Evolutionary conservation across 306 rosid genomes (phyloP).

Genomic region (Citrullus amarus): DNA sequence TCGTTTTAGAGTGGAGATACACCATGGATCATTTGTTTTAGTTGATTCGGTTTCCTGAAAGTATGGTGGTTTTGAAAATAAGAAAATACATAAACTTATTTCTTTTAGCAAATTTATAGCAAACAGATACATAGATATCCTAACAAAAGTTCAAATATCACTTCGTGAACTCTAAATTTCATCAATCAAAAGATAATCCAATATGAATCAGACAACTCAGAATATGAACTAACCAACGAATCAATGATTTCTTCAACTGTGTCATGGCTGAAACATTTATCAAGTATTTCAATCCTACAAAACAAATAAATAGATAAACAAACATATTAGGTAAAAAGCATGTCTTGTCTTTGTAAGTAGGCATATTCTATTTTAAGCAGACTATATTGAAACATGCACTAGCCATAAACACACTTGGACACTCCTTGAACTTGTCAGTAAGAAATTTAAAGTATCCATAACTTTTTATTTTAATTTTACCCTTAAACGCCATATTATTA

Average conservation of each 20-base stretch:
- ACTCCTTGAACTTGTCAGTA: background rate
- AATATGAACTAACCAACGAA: constrained; percentile 33
- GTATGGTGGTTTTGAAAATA: background rate
- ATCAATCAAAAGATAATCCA: background rate
- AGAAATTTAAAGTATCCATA: background rate
- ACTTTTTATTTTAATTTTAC: background rate
- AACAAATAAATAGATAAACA: constrained; percentile 11
- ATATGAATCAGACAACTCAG: background rate
- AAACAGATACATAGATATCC: background rate
- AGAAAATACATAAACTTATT: background rate
- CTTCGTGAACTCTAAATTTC: background rate
- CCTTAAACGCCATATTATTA: background rate
- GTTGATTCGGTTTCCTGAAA: constrained; percentile 54
- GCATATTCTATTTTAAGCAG: background rate
- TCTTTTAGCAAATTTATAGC: background rate
- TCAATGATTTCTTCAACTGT: constrained; percentile 85
- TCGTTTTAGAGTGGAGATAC: constrained; percentile 45
- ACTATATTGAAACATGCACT: background rate
- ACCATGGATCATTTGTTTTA: constrained; percentile 71
- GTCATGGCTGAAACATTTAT: constrained; percentile 69
- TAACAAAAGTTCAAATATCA: background rate
- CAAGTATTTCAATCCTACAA: constrained; percentile 56
- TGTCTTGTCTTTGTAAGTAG: background rate
- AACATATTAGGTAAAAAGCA: background rate
- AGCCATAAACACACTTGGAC: background rate